A percentile compares a stretch with the other conserved stretches of the same genome.
Evolutionary conservation across 352 stramenopile species (phyloP).

Genomic region (Thalassiosira exigua): DNA sequence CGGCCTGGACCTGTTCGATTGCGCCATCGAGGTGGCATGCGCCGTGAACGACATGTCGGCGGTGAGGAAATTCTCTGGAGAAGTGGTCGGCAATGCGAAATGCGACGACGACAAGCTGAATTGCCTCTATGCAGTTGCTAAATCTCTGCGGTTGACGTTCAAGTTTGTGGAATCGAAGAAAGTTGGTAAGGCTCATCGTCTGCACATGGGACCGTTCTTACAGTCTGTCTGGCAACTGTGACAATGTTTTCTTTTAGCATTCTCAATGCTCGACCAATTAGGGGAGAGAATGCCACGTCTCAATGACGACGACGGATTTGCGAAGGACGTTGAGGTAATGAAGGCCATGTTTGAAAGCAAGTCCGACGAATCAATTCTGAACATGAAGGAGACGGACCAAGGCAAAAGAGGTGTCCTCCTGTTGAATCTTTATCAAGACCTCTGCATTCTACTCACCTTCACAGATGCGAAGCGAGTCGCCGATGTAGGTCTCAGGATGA

Average conservation of each 20-base stretch:
- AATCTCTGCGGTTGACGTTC: neutral
- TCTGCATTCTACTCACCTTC: neutral
- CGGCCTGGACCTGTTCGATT: conserved; percentile 33
- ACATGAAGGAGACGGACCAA: neutral
- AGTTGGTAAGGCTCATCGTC: neutral
- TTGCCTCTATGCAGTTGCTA: conserved; percentile 2
- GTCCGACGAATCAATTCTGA: neutral
- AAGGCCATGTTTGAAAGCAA: neutral
- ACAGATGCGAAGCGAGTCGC: neutral
- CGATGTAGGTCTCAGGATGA: neutral
- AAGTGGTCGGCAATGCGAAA: conserved; percentile 6
- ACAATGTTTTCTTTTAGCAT: too few relatives aligned
- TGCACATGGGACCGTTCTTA: neutral
- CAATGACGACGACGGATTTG: neutral
- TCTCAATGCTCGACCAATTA: conserved; percentile 11
- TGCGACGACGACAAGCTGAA: conserved; percentile 35
- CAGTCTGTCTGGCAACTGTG: too few relatives aligned
- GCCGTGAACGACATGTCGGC: neutral
- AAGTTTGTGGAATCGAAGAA: conserved; percentile 5
- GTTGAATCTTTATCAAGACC: neutral
- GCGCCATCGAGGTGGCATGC: conserved; percentile 28
- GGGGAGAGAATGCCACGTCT: conserved; percentile 8
- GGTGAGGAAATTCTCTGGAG: neutral
- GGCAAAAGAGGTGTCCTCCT: neutral
- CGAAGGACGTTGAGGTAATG: neutral